Base-by-base conservation (phyloP, 2,329 filamentous ascomycete genomes). In the Madurella fahalii region DNA sequence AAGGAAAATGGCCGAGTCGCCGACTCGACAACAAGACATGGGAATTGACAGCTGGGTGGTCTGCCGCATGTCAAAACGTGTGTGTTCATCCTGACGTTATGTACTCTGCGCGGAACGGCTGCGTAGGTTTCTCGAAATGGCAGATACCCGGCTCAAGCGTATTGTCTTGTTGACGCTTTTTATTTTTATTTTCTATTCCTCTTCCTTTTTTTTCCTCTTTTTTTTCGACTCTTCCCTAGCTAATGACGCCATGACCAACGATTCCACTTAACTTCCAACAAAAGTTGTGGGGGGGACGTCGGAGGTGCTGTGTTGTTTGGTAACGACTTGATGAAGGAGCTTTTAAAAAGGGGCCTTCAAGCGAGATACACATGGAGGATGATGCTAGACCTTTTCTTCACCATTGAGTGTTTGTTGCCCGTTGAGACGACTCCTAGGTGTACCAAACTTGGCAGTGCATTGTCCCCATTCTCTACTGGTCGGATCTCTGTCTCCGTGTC, bases 161-260 rank as follows among this genome's bases (percentile, higher is more conserved):
- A 5, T 9, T 34, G 30, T 15, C 25, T 42, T 32, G 4, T 50
- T 20, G 25, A 18, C 15, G 30, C 18, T 43, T 40, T 47, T 30
- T 15, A 15, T 40, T 49, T 16, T 47, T 49, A 39, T 44, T 41
- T 15, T 42, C 39, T 47, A 46, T 20, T 32, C n/a, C 42, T 39
- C 42, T 41, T 47, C 32, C 18, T 13, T 52, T 40, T 11, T 30
- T 32, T 48, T 40, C 51, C 47, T 44, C 49, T 54, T 57, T 58
- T 42, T 44, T 47, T 47, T 20, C 31, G 11, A 42, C 47, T 58
- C 49, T 56, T 50, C 39, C 45, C 45, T 53, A 52, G 47, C 47
- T 57, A 44, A 61, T 50, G 59, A 63, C 50, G 53, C 39, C 49
- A 63, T 60, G 58, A 63, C 59, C 50, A 54, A 59, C 50, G 57